A percentile compares a stretch with the other conserved stretches of the same genome.
phyloP scores from a whole-genome alignment of 2,329 filamentous ascomycete genomes.

The Penicillium sp. region DNA sequence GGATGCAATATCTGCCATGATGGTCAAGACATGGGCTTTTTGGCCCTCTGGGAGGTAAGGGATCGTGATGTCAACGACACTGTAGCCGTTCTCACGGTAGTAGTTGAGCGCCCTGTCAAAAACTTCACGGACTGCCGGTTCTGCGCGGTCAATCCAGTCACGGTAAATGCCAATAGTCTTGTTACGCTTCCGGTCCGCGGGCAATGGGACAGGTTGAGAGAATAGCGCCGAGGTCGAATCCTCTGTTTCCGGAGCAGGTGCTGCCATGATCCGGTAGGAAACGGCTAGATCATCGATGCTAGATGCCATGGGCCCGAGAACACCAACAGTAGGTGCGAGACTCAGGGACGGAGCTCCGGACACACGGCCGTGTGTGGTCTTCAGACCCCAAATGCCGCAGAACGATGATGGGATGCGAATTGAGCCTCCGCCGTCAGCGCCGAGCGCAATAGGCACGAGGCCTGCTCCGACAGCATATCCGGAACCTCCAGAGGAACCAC shows the following conservation, averaged over 20 bases:
- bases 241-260: slow-evolving; percentile 60
- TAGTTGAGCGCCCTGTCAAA: slow-evolving; percentile 64
- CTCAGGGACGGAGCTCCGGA: slow-evolving; percentile 59
- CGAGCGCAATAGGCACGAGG: slow-evolving; percentile 70
- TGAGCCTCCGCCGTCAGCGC: slow-evolving; percentile 74
- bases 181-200: slow-evolving; percentile 40
- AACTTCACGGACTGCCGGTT: slow-evolving; percentile 60
- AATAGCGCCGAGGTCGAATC: slow-evolving; percentile 65
- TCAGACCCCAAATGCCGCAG: slow-evolving; percentile 80
- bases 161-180: slow-evolving; percentile 69
- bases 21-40: slow-evolving; percentile 73
- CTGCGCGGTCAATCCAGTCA: slow-evolving; percentile 69
- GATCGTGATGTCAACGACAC: slow-evolving; percentile 52
- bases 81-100: slow-evolving; percentile 44
- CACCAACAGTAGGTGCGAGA: slow-evolving; percentile 62
- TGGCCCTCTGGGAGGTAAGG: slow-evolving; percentile 68
- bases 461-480: slow-evolving; percentile 70
- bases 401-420: slow-evolving; percentile 72
- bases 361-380: slow-evolving; percentile 72
- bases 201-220: slow-evolving; percentile 50
- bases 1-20: slow-evolving; percentile 69
- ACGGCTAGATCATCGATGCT: slow-evolving; percentile 76
- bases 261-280: slow-evolving; percentile 78
- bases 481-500: slow-evolving; percentile 76
- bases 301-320: slow-evolving; percentile 73